phyloP scores from a whole-genome alignment of 345 rosid genomes.

The Brassica carinata region DNA sequence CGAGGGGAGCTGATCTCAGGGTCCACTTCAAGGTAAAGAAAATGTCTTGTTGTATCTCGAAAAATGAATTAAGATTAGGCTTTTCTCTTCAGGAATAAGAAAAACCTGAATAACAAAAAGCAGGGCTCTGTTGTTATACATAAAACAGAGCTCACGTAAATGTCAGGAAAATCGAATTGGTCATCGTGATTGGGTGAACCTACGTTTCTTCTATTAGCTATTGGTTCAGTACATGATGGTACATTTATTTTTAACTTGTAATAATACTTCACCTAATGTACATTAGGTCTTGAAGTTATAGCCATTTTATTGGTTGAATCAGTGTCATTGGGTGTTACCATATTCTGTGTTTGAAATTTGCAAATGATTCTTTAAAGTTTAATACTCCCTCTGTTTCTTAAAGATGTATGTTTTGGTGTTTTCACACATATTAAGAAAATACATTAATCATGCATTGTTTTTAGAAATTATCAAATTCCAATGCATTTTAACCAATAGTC shows the following conservation, averaged over 20 bases:
- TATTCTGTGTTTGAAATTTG: neutral
- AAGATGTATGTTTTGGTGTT: too few species aligned
- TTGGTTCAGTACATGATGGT: slow-evolving; percentile 69
- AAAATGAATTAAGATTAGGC: neutral
- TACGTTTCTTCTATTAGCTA: slow-evolving; percentile 43
- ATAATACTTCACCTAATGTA: neutral
- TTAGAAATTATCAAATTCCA: too few species aligned
- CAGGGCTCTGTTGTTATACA: slow-evolving; percentile 58
- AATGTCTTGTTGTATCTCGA: neutral
- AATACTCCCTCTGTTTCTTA: too few species aligned
- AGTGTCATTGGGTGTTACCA: neutral
- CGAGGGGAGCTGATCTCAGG: slow-evolving; percentile 88
- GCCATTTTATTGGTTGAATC: neutral
- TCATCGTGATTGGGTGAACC: slow-evolving; percentile 69
- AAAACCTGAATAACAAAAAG: slow-evolving; percentile 62
- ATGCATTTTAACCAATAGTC: too few species aligned
- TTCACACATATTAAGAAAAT: too few species aligned
- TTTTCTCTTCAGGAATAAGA: neutral
- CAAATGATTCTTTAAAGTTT: too few species aligned
- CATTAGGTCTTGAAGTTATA: neutral
- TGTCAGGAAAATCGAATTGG: slow-evolving; percentile 55
- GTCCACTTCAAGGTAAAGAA: slow-evolving; percentile 89
- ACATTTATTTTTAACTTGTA: slow-evolving; percentile 17
- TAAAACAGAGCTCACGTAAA: slow-evolving; percentile 55
- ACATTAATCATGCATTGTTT: too few species aligned